Evolutionary conservation across 2,329 filamentous ascomycete genomes (phyloP), one percentile per base, ranked within the genome.

Genomic region (Pseudogymnoascus sp.): DNA sequence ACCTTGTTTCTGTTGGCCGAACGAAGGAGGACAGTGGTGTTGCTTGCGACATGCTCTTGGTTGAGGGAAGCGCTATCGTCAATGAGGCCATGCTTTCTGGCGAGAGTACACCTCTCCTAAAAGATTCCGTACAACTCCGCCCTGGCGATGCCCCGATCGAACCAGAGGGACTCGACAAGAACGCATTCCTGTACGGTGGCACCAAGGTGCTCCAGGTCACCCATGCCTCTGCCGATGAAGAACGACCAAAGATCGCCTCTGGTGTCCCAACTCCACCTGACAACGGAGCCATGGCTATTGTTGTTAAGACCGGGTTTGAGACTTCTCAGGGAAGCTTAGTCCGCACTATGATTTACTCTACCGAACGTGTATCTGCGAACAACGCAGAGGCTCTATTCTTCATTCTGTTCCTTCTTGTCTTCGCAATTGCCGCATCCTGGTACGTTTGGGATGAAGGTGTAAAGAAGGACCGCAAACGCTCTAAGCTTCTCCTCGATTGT

Each of bases 41-140:
- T 63, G 93, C 95, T 35, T 99, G 95, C 75, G 95, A 99, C 75
- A 96, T 99, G 89, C 80, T 99, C 61, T 78, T 99, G 56, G 88
- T 99, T 31, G 93, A 98, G 75, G 96, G 95, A 31, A 93, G 91
- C 62, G 93, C 90, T 7, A 99, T 99, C 74, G 95, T 99, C 71
- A 99, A 99, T 78, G 95, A 99, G 78, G 96, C 96, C 66, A 99
- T 99, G 95, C 84, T 99, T 70, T 99, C 95, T 3, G 95, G 95
- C 67, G 95, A 99, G 78, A 98, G 93, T 75, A 99, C 96, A 0
- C 95, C 95, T 33, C 84, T 99, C 50, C 82, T 99, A 70, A 99
- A 99, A 78, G 95, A 99, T 71, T 99, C 95, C 0, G 82, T 99
- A 64, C 92, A 96, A 75, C 84, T 99, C 46, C 89, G 95, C 66